These are phyloP conservation scores for Phyllosticta capitalensis DNA, from an alignment of 2,329 filamentous ascomycete genomes.

Conservation along the genomic window DNA sequence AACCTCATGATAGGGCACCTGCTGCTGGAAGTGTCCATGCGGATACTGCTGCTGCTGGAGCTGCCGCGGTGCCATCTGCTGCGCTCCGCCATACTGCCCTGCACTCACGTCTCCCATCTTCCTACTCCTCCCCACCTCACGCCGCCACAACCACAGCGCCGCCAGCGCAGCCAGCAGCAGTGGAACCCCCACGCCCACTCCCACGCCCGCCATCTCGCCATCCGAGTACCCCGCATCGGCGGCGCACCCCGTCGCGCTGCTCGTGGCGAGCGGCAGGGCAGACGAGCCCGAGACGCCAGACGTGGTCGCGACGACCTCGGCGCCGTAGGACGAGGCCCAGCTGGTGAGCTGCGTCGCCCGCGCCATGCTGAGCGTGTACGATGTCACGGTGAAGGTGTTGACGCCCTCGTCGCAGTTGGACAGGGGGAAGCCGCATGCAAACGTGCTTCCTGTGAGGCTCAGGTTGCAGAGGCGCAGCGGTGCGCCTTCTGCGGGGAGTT, in stretches of 20 bases:
- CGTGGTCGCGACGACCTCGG: not conserved
- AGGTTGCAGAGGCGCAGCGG: too few species aligned
- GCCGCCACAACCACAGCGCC: not conserved
- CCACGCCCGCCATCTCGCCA: constrained; percentile 8
- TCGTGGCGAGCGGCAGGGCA: too few species aligned
- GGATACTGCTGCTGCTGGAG: not conserved
- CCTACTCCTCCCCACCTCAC: not conserved
- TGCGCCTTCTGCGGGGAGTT: too few species aligned
- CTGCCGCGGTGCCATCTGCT: too few species aligned
- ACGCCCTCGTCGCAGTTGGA: not conserved
- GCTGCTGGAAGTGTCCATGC: not conserved
- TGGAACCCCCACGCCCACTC: constrained; percentile 7
- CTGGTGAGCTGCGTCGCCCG: not conserved
- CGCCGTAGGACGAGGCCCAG: not conserved
- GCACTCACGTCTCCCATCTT: not conserved
- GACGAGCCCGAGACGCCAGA: too few species aligned
- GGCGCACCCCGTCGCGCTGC: too few species aligned
- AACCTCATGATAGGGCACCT: not conserved
- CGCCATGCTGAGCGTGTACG: not conserved
- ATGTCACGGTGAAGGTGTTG: not conserved
- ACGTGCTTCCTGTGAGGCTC: not conserved
- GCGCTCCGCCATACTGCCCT: not conserved
- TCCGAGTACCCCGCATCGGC: not conserved
- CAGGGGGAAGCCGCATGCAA: not conserved
- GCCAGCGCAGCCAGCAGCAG: not conserved